Evolutionary conservation across 2,329 filamentous ascomycete genomes (phyloP), one percentile per base, ranked within the genome.

Genomic region (Talaromyces sp.): DNA sequence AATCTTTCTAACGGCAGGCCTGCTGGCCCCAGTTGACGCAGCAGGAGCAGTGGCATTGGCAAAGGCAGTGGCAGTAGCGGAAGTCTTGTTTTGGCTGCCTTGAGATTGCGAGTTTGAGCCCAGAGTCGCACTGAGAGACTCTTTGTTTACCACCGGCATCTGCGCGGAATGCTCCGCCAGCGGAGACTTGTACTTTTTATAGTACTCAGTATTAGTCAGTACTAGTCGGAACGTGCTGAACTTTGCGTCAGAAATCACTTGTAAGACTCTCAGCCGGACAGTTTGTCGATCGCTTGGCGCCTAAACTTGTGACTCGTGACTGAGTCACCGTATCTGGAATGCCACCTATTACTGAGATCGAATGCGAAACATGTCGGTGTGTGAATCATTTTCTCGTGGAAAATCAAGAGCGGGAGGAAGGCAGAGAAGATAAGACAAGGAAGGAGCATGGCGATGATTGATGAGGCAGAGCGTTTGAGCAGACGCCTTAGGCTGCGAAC

Each of bases 201-300:
- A 56, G 52, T 39, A 41, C 11, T 7, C 14, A 22, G 9, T 22
- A 10, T 39, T 19, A 41, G 54, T 37, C 33, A 33, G 16, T 57
- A 37, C 22, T 16, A 58, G 35, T 58, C 35, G 41, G 56, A 6
- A 13, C 24, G 19, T 16, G 35, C 13, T 43, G 24, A 45, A 16
- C 7, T 39, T n/a, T 39, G 14, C 54, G 54, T 43, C 56, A 45
- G 37, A 31, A 41, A 59, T 9, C 56, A 59, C 22, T 45, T 45
- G 56, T 19, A 43, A 11, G 39, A n/a, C 11, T 43, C 56, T 59
- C 56, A 41, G 54, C 62, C 41, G 61, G 54, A 63, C 37, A 11
- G 48, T n/a, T n/a, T 41, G 59, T 59, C 64, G 64, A 62, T 65
- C 60, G 24, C 64, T 65, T 62, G 60, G 60, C 64, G 43, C 33